Conservation (phyloP, 345 rosid genomes). For the Citrus medica region DNA sequence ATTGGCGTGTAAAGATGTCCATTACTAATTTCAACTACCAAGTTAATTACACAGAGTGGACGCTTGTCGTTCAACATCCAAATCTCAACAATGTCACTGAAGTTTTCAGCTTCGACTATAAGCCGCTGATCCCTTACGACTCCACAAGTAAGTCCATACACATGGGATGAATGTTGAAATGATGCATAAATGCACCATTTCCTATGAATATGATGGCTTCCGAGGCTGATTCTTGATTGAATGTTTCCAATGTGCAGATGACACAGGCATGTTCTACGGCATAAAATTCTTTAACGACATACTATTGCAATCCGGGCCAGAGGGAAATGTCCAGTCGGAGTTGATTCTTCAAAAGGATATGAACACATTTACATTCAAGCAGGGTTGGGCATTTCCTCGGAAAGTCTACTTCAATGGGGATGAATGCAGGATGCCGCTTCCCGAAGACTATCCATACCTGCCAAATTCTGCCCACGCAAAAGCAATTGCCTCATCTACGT, state of each 20-base stretch:
- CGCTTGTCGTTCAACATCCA: slow-evolving; percentile 35
- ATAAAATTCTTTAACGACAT: slow-evolving; percentile 29
- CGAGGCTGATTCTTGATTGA: neutral
- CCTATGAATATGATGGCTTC: neutral
- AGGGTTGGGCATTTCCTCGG: slow-evolving; percentile 42
- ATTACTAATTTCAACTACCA: slow-evolving; percentile 26
- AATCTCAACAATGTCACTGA: slow-evolving; percentile 28
- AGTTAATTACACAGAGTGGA: slow-evolving; percentile 33
- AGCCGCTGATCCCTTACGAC: slow-evolving; percentile 21
- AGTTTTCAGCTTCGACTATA: slow-evolving; percentile 20
- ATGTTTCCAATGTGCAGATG: slow-evolving; percentile 26
- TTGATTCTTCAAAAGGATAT: slow-evolving; percentile 27
- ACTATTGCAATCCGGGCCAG: slow-evolving; percentile 30
- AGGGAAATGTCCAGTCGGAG: slow-evolving; percentile 41
- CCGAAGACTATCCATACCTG: slow-evolving; percentile 29
- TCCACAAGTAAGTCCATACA: slow-evolving; percentile 10
- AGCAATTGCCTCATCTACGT: neutral
- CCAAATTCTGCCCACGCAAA: slow-evolving; percentile 21
- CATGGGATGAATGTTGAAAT: neutral
- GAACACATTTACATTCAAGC: slow-evolving; percentile 26
- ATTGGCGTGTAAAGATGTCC: slow-evolving; percentile 35
- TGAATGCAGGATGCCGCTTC: slow-evolving; percentile 33
- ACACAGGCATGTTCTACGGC: slow-evolving; percentile 40
- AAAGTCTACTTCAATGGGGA: slow-evolving; percentile 40
- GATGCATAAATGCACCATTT: neutral